Base-by-base conservation (phyloP, 768 basidiomycete genomes). In the Hemileccinum rubropunctum region DNA sequence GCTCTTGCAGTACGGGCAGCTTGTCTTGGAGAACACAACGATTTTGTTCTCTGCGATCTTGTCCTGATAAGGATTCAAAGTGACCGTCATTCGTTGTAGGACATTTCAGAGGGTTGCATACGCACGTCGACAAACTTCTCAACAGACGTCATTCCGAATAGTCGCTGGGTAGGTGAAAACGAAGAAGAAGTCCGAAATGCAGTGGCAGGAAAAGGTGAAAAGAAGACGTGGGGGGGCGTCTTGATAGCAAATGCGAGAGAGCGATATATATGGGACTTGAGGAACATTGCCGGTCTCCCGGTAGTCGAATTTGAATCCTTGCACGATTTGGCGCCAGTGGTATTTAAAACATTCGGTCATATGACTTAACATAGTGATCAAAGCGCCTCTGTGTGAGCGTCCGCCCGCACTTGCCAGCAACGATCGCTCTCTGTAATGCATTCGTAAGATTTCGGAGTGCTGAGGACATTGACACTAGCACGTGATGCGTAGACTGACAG, bases 21-120 rank as follows among this genome's bases (percentile, higher is more conserved):
- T 74, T 6, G 71, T 63, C 69, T 86, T 87, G 34, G 83, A 82
- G 61, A 85, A 85, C 40, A 84, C 76, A 38, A 72, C 70, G 38
- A 84, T 71, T 54, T 76, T 77, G 73, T 82, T 72, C 14, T 71
- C 63, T 4, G 61, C 51, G 53, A 86, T 81, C 21, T 73, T 64
- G 35, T 57, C 52, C 80, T 85, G 59, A 30, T 18, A 70, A 73
- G 21, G 56, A 71, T 17, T 15, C 35, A 36, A 65, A 64, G 51
- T 77, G 23, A 53, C 47, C 38, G 18, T 38, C 18, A 15, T 23
- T 23, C 23, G 23, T 23, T 23, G 23, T 6, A 23, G 23, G 23
- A 23, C 23, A 15, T 15, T n/a, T 10, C 12, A 2, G 14, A 23
- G 20, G 1, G 21, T 10, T 9, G n/a, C 10, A 26, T 8, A 49